Conservation (phyloP, 495 filamentous ascomycete species). For the Aspergillus biplanus region DNA sequence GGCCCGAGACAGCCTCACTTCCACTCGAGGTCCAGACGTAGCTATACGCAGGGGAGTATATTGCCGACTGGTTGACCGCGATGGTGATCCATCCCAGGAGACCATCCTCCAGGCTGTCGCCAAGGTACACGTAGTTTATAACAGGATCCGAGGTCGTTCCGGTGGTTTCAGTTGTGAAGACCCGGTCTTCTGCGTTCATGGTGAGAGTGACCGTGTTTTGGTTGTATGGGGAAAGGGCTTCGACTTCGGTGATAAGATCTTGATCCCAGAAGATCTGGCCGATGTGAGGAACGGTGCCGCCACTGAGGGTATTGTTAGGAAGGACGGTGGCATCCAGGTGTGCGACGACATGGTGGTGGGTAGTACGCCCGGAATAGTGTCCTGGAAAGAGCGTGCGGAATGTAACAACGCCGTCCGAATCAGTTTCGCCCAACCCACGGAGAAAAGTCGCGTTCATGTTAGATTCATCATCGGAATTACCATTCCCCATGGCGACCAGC, state of each 20-base stretch:
- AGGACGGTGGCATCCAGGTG: conserved; percentile 47
- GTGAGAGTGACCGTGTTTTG: conserved; percentile 52
- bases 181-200: conserved; percentile 53
- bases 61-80: conserved; percentile 51
- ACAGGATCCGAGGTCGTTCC: conserved; percentile 58
- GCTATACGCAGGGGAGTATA: conserved; percentile 22
- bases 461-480: conserved; percentile 30
- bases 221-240: conserved; percentile 57
- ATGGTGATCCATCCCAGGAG: conserved; percentile 60
- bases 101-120: conserved; percentile 55
- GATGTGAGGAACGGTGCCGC: conserved; percentile 55
- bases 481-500: conserved; percentile 25
- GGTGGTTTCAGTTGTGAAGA: conserved; percentile 50
- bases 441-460: conserved; percentile 52
- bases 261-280: conserved; percentile 66
- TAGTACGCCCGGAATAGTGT: conserved; percentile 54
- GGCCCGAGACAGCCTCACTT: not conserved
- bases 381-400: conserved; percentile 59
- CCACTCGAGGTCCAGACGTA: conserved; percentile 3
- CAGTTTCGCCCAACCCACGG: conserved; percentile 53
- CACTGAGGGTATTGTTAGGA: conserved; percentile 53
- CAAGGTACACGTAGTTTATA: conserved; percentile 58
- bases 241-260: conserved; percentile 46
- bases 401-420: conserved; percentile 49
- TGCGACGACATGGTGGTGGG: conserved; percentile 52